Percentiles rank a stretch among this genome's conserved stretches.
Conservation (phyloP, 1,139 yeast genomes). For the Casaregolazyma lundiana region DNA sequence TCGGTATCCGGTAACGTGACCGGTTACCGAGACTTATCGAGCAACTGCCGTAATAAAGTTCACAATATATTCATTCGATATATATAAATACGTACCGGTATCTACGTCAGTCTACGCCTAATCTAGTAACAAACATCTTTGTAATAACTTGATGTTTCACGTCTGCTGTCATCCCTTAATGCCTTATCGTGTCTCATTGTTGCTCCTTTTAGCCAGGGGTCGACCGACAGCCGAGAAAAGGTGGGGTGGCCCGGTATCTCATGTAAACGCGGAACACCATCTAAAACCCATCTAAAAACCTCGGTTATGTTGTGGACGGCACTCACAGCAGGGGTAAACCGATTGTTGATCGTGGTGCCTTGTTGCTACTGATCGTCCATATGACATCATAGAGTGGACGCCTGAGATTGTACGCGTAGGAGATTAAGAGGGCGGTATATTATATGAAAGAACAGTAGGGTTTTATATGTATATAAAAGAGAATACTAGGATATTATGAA, state of each 20-base stretch:
- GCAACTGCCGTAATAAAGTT: not conserved
- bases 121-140: not conserved
- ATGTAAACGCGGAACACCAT: too few relatives aligned
- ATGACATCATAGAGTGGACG: not conserved
- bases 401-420: too few relatives aligned
- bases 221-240: constrained; percentile 1
- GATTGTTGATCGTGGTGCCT: constrained; percentile 1
- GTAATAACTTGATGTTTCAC: too few relatives aligned
- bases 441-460: too few relatives aligned
- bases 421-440: too few relatives aligned
- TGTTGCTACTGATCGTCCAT: not conserved
- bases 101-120: too few relatives aligned
- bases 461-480: too few relatives aligned
- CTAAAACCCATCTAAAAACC: too few relatives aligned
- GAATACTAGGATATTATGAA: too few relatives aligned
- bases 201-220: not conserved
- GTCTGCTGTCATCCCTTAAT: too few relatives aligned
- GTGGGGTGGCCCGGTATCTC: not conserved
- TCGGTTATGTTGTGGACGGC: not conserved
- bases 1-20: not conserved
- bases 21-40: not conserved
- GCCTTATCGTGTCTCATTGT: too few relatives aligned
- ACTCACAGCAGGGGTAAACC: not conserved
- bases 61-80: too few relatives aligned
- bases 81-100: not conserved